These are phyloP conservation scores for Artemisia annua DNA, from an alignment of 129 eudicot genomes.

Conservation along the genomic window DNA sequence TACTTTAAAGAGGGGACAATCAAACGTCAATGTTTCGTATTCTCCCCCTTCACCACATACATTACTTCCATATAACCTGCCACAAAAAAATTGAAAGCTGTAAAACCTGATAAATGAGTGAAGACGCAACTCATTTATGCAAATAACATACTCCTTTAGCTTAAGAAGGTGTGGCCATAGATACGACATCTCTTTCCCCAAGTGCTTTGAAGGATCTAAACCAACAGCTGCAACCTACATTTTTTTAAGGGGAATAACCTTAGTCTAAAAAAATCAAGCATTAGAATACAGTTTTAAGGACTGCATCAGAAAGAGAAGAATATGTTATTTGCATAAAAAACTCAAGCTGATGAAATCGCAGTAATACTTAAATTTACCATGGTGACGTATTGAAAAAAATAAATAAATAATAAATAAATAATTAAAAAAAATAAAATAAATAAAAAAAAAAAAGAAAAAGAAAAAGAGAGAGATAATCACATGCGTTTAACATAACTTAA, in stretches of 20 bases:
- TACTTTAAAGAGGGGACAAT: constrained; percentile 92
- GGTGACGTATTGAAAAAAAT: too few relatives aligned
- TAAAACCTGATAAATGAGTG: constrained; percentile 5
- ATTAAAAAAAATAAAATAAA: too few relatives aligned
- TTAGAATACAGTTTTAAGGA: too few relatives aligned
- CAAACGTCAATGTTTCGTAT: constrained; percentile 94
- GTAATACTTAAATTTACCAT: too few relatives aligned
- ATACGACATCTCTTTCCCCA: constrained; percentile 77
- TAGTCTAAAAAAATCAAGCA: neutral
- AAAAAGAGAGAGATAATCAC: too few relatives aligned
- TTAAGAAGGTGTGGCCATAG: constrained; percentile 71
- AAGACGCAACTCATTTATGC: neutral
- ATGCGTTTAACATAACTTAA: too few relatives aligned
- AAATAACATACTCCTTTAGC: constrained; percentile 70
- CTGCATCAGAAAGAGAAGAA: too few relatives aligned
- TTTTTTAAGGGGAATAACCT: neutral
- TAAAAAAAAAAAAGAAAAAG: too few relatives aligned
- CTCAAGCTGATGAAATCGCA: too few relatives aligned
- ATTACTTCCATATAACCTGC: constrained; percentile 88
- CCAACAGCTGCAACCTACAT: constrained; percentile 93
- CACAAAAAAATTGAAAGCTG: constrained; percentile 16
- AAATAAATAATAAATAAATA: too few relatives aligned
- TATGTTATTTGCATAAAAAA: too few relatives aligned
- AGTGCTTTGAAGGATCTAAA: constrained; percentile 82
- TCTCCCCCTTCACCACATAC: constrained; percentile 99